Conservation (phyloP, 495 filamentous ascomycete species). For the Bombardia bombarda region DNA sequence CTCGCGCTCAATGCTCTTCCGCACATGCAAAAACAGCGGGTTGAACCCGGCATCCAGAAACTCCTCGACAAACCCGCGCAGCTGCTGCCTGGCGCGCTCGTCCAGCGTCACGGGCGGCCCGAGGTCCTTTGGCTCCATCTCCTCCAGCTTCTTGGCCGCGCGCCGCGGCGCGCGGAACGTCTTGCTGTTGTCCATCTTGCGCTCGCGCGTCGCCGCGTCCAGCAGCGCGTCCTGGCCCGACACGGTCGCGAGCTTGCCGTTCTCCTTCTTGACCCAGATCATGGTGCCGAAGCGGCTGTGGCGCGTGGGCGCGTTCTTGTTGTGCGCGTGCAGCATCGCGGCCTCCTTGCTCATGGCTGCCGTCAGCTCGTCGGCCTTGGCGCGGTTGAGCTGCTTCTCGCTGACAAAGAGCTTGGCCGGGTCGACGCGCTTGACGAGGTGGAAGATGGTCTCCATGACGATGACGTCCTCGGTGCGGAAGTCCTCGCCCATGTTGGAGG, state of each 20-base stretch:
- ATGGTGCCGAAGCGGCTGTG: conserved; percentile 96
- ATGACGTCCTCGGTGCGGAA: conserved; percentile 82
- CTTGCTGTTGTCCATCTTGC: conserved; percentile 87
- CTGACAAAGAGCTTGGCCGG: conserved; percentile 79
- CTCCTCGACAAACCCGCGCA: conserved; percentile 80
- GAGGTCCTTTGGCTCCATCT: conserved; percentile 65
- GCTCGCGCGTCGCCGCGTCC: conserved; percentile 60
- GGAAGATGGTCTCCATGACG: conserved; percentile 83
- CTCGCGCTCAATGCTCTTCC: conserved; percentile 86
- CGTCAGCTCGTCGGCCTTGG: conserved; percentile 65
- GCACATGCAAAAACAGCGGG: conserved; percentile 77
- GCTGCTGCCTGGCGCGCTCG: conserved; percentile 56
- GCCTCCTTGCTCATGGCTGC: conserved; percentile 70
- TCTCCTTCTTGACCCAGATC: conserved; percentile 89
- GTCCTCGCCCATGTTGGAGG: conserved; percentile 86
- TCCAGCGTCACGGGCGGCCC: conserved; percentile 63
- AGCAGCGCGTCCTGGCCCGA: conserved; percentile 79
- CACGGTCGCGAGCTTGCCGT: conserved; percentile 72
- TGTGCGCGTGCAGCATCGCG: conserved; percentile 68
- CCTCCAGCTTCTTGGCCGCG: conserved; percentile 52
- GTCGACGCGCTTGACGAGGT: conserved; percentile 85
- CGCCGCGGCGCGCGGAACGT: conserved; percentile 76
- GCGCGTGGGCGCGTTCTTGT: conserved; percentile 71
- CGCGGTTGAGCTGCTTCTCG: conserved; percentile 56
- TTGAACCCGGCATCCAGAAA: conserved; percentile 96